Base-by-base conservation (phyloP, 1,139 yeast species). In the Sugiyamaella pinicola region DNA sequence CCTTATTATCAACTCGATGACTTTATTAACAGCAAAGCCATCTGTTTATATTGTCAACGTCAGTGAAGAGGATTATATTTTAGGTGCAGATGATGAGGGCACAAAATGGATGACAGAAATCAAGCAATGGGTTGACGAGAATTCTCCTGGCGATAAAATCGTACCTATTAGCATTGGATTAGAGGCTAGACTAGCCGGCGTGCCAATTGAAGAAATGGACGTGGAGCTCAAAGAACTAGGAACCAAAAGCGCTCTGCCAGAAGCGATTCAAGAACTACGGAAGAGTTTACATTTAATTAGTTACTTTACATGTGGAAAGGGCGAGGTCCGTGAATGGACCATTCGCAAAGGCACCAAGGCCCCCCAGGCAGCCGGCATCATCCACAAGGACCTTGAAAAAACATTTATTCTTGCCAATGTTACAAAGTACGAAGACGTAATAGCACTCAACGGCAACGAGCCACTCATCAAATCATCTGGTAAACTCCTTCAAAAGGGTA, bases 11-110 rank as follows among this genome's bases (percentile, higher is more conserved):
- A 93, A 93, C 80, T 69, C 84, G 53, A 87, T 93, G 96, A 81
- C 81, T 64, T 59, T 70, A 41, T 81, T 90, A 68, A 89, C 96
- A 24, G 96, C 96, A 60, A 91, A 91, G 74, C 96, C 97, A 66
- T 83, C 91, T 66, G 90, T 90, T 62, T 90, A 87, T 73, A 78
- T 90, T 72, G 87, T 89, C 65, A 90, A 90, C 75, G 80, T 90
- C 69, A 83, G 93, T 43, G 96, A 89, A 83, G 84, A 89, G 83
- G 87, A 90, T 84, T 80, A 89, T 85, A 74, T 80, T 84, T 70
- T 71, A 80, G 60, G 60, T 1, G 35, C 47, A 9, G 64, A 66
- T 8, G 63, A 57, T 34, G 54, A 58, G 10, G 47, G 47, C 1
- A 59, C 53, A 22, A 15, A 33, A 37, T 46, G 53, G 53, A 45